These are phyloP conservation scores for Moricandia arvensis DNA, from an alignment of 345 rosid species.

Conservation along the genomic window DNA sequence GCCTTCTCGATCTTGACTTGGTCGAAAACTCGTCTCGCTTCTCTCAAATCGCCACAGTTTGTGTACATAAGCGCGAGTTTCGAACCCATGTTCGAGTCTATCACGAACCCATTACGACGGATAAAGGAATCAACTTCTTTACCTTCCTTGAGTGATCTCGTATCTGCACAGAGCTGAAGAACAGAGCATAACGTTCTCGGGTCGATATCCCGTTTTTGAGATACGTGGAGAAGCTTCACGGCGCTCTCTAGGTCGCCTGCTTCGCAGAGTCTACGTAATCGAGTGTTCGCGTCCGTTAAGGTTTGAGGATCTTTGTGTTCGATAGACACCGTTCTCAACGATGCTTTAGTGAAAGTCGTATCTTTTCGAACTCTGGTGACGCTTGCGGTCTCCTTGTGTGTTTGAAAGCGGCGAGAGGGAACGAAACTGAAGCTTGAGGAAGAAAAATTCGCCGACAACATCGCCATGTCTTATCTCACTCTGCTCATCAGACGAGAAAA, in stretches of 20 bases:
- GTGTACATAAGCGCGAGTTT: constrained; percentile 71
- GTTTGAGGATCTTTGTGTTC: constrained; percentile 22
- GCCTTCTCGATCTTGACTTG: constrained; percentile 48
- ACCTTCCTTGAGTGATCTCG: constrained; percentile 45
- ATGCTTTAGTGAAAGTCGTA: constrained; percentile 26
- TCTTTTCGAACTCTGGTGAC: constrained; percentile 18
- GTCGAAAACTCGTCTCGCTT: constrained; percentile 54
- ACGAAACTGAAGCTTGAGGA: constrained; percentile 25
- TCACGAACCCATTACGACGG: constrained; percentile 33
- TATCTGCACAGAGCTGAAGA: constrained; percentile 66
- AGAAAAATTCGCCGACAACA: constrained; percentile 41
- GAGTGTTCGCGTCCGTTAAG: constrained; percentile 36
- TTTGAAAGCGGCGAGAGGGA: constrained; percentile 16
- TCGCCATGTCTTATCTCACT: constrained; percentile 23
- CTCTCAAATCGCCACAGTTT: constrained; percentile 55
- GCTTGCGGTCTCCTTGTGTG: constrained; percentile 10
- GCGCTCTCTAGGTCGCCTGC: constrained; percentile 45
- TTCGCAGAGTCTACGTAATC: constrained; percentile 42
- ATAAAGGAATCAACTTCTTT: constrained; percentile 53
- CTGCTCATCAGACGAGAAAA: constrained; percentile 12
- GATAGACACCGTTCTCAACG: constrained; percentile 27
- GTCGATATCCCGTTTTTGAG: constrained; percentile 39
- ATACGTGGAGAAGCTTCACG: constrained; percentile 44
- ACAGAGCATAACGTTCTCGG: constrained; percentile 48
- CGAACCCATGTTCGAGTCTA: constrained; percentile 54